Conservation (phyloP, 202 grass and related monocot genomes). For the Musa balbisiana region DNA sequence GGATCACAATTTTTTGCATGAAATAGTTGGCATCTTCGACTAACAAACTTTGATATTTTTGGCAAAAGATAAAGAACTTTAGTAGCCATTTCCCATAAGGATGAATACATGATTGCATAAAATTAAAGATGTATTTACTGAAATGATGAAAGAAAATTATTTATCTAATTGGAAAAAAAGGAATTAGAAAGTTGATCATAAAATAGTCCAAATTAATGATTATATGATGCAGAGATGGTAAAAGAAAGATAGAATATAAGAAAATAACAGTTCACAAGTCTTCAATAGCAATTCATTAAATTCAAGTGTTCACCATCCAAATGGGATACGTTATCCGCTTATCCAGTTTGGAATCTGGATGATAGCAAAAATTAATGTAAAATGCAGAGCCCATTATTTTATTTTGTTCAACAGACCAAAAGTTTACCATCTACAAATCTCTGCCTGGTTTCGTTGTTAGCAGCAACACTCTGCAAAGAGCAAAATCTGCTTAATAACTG, state of each 20-base stretch:
- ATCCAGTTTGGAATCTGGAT: background rate
- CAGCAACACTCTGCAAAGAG: slow-evolving; percentile 11
- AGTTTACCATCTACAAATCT: slow-evolving; percentile 16
- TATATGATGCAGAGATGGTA: background rate
- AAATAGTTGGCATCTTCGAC: background rate
- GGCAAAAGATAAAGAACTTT: background rate
- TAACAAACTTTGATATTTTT: background rate
- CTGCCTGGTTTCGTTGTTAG: slow-evolving; percentile 14
- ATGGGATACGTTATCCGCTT: background rate
- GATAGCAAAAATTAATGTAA: background rate
- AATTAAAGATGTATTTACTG: background rate
- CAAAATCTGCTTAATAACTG: background rate
- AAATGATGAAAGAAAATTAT: background rate
- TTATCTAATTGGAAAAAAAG: background rate
- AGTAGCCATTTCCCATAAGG: background rate
- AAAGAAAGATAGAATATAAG: background rate
- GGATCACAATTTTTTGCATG: background rate
- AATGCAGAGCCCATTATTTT: background rate
- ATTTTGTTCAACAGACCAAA: background rate
- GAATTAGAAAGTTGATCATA: background rate
- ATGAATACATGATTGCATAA: background rate
- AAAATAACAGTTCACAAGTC: background rate
- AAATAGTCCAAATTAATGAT: background rate
- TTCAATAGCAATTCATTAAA: background rate
- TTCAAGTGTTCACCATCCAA: background rate